Evolutionary conservation across 164 flowering plant genomes (phyloP), one percentile per base, ranked within the genome.

Genomic region (Vitis rupestris): DNA sequence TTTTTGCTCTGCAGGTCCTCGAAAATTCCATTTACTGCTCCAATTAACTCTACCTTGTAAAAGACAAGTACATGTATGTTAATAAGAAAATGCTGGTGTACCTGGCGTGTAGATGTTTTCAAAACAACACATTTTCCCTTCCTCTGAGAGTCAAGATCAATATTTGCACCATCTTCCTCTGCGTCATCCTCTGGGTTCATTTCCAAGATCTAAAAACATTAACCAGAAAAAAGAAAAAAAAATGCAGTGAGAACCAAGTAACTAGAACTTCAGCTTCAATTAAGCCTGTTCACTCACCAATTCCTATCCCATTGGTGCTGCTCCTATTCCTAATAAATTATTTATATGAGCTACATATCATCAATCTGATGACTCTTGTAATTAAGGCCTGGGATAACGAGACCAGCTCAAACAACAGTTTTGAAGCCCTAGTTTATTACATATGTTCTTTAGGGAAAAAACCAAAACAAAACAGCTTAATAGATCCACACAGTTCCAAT

Each of bases 171-270:
- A 82, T 94, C 98, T 79, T 93, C 98, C 75, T 93, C 98, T 19
- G 92, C 95, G 49, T 93, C 98, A 59, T 93, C 98, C 74, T 93
- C 98, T 0, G 98, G 98, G 68, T 93, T 93, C 97, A 93, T 93
- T 70, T 94, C 98, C 86, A 94, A 72, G 58, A 94, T 94, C 97
- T 93, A 58, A 14, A 70, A 53, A 65, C n/a, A 61, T 13, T 12
- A n/a, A 50, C 14, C 9, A 31, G 16, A 57, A 50, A 49, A 4
- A 12, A 64, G 60, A 9, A n/a, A 8, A 63, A 37, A 64, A 54
- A 0, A 31, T 30, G 17, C 11, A 61, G 12, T 50, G 16, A 64
- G n/a, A 50, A 53, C 62, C 37, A 61, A 10, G 13, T 4, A 7
- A 44, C 23, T 13, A 13, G 8, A 61, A 37, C 44, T 37, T 37